Conservation (phyloP, 306 rosid species). For the Crotalaria pallida region DNA sequence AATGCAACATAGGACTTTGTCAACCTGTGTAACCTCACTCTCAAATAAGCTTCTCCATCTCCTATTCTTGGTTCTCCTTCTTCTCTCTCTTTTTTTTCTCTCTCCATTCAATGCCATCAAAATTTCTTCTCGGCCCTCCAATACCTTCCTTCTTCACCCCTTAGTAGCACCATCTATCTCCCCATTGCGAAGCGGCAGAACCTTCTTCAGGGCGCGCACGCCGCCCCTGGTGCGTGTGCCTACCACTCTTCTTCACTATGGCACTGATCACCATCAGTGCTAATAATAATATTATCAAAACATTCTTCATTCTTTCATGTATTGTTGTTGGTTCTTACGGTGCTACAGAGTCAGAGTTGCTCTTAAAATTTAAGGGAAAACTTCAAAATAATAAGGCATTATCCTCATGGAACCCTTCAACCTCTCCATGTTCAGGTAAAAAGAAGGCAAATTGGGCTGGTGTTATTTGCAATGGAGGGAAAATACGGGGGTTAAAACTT, state of each 20-base stretch:
- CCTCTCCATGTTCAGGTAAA: conserved; percentile 40
- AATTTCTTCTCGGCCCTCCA: conserved; percentile 28
- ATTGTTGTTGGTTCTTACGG: conserved; percentile 12
- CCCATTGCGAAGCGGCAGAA: conserved; percentile 23
- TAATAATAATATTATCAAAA: not conserved
- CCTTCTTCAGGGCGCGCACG: conserved; percentile 51
- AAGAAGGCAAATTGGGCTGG: conserved; percentile 81
- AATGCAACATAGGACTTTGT: conserved; percentile 42
- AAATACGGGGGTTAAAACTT: conserved; percentile 56
- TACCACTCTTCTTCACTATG: conserved; percentile 20
- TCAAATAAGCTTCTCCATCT: conserved; percentile 14
- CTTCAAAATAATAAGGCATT: conserved; percentile 19
- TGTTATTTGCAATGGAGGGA: conserved; percentile 45
- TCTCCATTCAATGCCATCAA: conserved; percentile 32
- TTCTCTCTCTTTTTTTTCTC: not conserved
- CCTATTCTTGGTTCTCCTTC: conserved; percentile 36
- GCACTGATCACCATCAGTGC: conserved; percentile 13
- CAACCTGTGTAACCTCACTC: conserved; percentile 27
- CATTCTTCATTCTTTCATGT: not conserved
- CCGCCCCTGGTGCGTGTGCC: conserved; percentile 47
- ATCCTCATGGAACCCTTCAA: conserved; percentile 38
- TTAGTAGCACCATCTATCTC: not conserved
- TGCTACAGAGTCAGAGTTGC: conserved; percentile 41
- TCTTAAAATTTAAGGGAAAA: conserved; percentile 51
- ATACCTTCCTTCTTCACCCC: conserved; percentile 6